Evolutionary conservation across 2,329 filamentous ascomycete species (phyloP).

Genomic region (Fusarium aywerte): DNA sequence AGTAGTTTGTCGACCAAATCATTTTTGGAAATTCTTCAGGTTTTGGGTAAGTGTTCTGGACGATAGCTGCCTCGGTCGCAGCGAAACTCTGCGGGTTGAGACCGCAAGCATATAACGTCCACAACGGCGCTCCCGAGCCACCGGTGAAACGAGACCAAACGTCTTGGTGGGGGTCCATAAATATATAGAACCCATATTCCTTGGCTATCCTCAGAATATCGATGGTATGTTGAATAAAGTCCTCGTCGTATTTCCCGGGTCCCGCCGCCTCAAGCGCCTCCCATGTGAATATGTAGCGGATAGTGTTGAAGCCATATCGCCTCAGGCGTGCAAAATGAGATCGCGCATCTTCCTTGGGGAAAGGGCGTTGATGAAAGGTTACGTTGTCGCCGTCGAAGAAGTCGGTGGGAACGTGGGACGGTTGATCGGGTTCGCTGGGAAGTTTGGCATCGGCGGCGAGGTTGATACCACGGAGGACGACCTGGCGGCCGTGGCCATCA

Average conservation of each 20-base stretch:
- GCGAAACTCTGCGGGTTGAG: conserved; percentile 87
- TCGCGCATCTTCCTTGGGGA: conserved; percentile 83
- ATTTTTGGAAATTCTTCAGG: conserved; percentile 93
- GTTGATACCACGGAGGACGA: conserved; percentile 93
- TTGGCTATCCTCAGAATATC: conserved; percentile 84
- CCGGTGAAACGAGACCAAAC: conserved; percentile 97
- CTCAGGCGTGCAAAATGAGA: conserved; percentile 86
- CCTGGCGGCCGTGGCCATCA: conserved; percentile 82
- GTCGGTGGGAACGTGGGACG: conserved; percentile 78
- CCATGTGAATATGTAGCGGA: conserved; percentile 98
- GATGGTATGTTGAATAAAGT: conserved; percentile 92
- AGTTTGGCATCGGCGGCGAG: conserved; percentile 91
- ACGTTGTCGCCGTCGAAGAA: conserved; percentile 96
- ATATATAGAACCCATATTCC: conserved; percentile 92
- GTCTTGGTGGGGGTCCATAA: conserved; percentile 99
- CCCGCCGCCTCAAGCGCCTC: conserved; percentile 96
- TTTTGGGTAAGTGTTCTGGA: conserved; percentile 92
- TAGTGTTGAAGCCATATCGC: conserved; percentile 94
- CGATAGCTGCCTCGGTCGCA: conserved; percentile 88
- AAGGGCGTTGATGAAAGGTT: conserved; percentile 88
- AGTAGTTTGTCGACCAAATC: conserved; percentile 99
- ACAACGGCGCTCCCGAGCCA: conserved; percentile 95
- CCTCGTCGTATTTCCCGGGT: conserved; percentile 91
- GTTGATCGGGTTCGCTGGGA: conserved; percentile 81
- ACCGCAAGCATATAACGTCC: conserved; percentile 95